These are phyloP conservation scores for Geotrichum klebahnii DNA, from an alignment of 1,139 yeast species.

Conservation along the genomic window DNA sequence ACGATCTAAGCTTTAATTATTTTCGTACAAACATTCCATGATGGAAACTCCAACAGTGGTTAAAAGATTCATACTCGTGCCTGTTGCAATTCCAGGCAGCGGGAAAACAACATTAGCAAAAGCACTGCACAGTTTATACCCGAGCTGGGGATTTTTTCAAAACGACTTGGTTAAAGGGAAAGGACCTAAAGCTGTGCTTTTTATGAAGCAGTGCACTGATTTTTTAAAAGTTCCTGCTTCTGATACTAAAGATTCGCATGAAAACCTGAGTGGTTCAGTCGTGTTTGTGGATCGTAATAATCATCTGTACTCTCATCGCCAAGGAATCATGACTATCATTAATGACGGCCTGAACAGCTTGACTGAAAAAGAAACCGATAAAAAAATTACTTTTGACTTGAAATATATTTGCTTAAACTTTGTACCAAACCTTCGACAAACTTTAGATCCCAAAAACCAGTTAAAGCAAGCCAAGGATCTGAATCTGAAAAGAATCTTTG, in stretches of 20 bases:
- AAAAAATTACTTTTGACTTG: no score
- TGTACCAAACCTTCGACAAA: conserved; percentile 39
- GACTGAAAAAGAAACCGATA: conserved; percentile 30
- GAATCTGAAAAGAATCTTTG: conserved; percentile 56
- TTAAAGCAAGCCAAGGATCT: conserved; percentile 37
- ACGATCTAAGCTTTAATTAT: no score
- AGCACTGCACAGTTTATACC: conserved; percentile 54
- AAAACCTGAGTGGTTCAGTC: no score
- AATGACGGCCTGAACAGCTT: conserved; percentile 2
- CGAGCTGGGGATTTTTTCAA: conserved; percentile 71
- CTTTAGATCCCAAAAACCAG: conserved; percentile 27
- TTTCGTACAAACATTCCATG: no score
- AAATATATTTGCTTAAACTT: conserved; percentile 68
- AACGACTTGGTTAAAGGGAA: conserved; percentile 67
- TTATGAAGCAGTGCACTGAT: conserved; percentile 48
- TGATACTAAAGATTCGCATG: conserved; percentile 12
- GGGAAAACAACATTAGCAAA: conserved; percentile 85
- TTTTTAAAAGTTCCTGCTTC: conserved; percentile 35
- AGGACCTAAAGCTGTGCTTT: conserved; percentile 41
- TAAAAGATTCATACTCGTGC: conserved; percentile 61
- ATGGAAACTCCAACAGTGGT: neutral
- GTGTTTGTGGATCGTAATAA: conserved; percentile 84
- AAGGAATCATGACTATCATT: conserved; percentile 57
- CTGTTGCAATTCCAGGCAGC: conserved; percentile 89
- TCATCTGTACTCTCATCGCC: conserved; percentile 64